phyloP scores from a whole-genome alignment of 441 rosid species.

The Manihot esculenta region DNA sequence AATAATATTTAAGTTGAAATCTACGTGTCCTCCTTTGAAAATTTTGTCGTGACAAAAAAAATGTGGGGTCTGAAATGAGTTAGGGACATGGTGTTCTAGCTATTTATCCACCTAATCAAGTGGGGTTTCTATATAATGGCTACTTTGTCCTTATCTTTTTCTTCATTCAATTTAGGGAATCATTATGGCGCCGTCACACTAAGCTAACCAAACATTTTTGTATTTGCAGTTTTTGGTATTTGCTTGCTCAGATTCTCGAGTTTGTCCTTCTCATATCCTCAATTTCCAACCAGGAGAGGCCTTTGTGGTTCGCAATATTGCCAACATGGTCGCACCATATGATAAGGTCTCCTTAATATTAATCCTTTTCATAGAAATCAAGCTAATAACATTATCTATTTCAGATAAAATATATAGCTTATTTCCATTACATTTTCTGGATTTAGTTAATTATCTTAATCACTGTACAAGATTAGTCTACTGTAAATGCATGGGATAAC shows the following conservation, averaged over 20 bases:
- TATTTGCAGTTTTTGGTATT: conserved; percentile 81
- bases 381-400: background rate
- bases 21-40: too few relatives aligned
- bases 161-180: background rate
- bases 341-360: conserved; percentile 50
- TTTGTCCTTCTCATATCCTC: conserved; percentile 90
- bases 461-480: too few relatives aligned
- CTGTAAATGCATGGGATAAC: too few relatives aligned
- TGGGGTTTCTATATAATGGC: background rate
- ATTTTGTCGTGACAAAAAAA: too few relatives aligned
- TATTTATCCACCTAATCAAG: background rate
- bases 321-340: conserved; percentile 92
- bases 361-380: too few relatives aligned
- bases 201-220: background rate
- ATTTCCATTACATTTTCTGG: background rate
- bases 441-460: too few relatives aligned
- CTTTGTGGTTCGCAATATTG: conserved; percentile 86
- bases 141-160: background rate
- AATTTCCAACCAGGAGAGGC: conserved; percentile 96
- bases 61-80: background rate
- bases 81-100: background rate
- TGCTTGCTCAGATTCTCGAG: conserved; percentile 97
- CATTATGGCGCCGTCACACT: background rate
- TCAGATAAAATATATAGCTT: background rate
- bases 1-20: too few relatives aligned